Evolutionary conservation across 2,329 filamentous ascomycete genomes (phyloP).

Genomic region (Sporothrix variecibatus): DNA sequence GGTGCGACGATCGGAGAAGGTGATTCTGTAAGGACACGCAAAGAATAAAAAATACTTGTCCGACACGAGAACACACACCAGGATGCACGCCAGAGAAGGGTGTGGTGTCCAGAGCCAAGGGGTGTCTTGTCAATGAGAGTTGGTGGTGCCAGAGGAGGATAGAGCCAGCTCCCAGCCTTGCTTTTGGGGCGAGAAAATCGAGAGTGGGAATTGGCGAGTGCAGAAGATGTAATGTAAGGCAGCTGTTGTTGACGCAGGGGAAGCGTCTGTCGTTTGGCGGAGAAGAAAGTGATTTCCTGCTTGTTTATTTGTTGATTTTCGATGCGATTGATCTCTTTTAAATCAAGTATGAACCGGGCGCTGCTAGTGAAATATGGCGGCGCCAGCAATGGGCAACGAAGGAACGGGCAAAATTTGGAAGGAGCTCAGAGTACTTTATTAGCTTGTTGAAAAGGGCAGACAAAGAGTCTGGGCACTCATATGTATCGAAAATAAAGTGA

Average conservation of each 20-base stretch:
- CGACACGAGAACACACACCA: constrained; percentile 5
- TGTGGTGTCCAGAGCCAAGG: not conserved
- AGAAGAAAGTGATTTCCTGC: not conserved
- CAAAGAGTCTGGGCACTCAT: not conserved
- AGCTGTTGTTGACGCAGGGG: not conserved
- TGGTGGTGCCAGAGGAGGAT: not conserved
- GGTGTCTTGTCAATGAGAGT: not conserved
- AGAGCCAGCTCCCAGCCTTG: constrained; percentile 3
- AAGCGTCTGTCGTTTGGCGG: not conserved
- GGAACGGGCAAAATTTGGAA: not conserved
- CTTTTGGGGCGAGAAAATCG: not conserved
- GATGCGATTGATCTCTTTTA: not conserved
- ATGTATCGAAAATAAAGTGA: not conserved
- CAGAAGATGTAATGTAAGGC: not conserved
- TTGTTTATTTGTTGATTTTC: not conserved
- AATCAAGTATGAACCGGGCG: not conserved
- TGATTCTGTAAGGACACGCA: not conserved
- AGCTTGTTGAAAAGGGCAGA: not conserved
- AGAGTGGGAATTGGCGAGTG: not conserved
- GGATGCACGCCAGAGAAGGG: not conserved
- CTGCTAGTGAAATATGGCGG: not conserved
- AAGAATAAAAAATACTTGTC: not conserved
- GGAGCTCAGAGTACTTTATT: not conserved
- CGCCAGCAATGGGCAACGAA: not conserved
- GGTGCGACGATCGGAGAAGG: constrained; percentile 10